Evolutionary conservation across 306 rosid genomes (phyloP).

Genomic region (Prunus persica): Prunus_persica_NCBIv2 NC_034012.1:5413001-5413500

Average conservation of each 20-base stretch:
- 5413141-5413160: not conserved
- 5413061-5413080: not conserved
- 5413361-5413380: slow-evolving; percentile 50
- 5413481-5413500: slow-evolving; percentile 45
- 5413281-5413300: slow-evolving; percentile 61
- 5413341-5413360: slow-evolving; percentile 77
- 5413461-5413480: slow-evolving; percentile 62
- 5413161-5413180: slow-evolving; percentile 31
- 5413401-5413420: slow-evolving; percentile 82
- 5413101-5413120: not conserved
- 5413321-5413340: slow-evolving; percentile 73
- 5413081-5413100: not conserved
- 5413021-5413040: not conserved
- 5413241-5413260: slow-evolving; percentile 71
- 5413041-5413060: not conserved
- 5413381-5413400: slow-evolving; percentile 53
- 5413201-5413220: slow-evolving; percentile 81
- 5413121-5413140: not conserved
- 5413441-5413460: slow-evolving; percentile 66
- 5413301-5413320: slow-evolving; percentile 79
- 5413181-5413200: slow-evolving; percentile 51
- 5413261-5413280: slow-evolving; percentile 53
- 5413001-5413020: slow-evolving; percentile 66
- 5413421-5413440: slow-evolving; percentile 77
- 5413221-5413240: slow-evolving; percentile 68